phyloP scores from a whole-genome alignment of 2,329 filamentous ascomycete genomes.

The Neofusicoccum ribis region DNA sequence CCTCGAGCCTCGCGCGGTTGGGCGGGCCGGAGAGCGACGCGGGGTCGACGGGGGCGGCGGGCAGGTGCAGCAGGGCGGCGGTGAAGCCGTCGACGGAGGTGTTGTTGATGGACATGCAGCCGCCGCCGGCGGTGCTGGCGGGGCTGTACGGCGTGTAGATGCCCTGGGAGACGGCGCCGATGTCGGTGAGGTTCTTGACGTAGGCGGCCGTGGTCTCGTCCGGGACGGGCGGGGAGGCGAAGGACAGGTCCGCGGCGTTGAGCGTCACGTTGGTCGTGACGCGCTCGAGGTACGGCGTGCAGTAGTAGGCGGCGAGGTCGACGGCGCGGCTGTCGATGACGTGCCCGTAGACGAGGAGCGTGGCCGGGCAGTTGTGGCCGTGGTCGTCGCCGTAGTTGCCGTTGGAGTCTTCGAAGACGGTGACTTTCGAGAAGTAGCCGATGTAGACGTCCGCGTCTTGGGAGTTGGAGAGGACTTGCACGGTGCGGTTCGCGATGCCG shows the following conservation, averaged over 20 bases:
- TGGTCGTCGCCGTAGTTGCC: neutral
- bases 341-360: neutral
- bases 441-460: neutral
- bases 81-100: neutral
- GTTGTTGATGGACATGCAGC: neutral
- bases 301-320: neutral
- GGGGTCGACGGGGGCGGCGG: neutral
- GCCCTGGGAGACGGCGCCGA: neutral
- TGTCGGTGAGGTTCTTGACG: no score
- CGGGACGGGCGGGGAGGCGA: neutral
- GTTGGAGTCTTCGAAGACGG: neutral
- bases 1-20: neutral
- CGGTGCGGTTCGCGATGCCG: neutral
- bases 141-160: neutral
- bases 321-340: neutral
- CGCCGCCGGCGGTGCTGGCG: neutral
- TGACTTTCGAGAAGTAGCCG: neutral
- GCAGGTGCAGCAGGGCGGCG: neutral
- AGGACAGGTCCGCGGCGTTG: neutral
- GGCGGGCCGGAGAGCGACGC: neutral
- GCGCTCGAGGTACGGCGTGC: neutral
- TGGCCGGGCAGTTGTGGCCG: neutral
- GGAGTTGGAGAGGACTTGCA: neutral
- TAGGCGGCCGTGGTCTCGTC: neutral
- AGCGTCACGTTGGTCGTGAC: neutral